Conservation (phyloP, 1,139 yeast genomes). For the Kodamaea anthophila region DNA sequence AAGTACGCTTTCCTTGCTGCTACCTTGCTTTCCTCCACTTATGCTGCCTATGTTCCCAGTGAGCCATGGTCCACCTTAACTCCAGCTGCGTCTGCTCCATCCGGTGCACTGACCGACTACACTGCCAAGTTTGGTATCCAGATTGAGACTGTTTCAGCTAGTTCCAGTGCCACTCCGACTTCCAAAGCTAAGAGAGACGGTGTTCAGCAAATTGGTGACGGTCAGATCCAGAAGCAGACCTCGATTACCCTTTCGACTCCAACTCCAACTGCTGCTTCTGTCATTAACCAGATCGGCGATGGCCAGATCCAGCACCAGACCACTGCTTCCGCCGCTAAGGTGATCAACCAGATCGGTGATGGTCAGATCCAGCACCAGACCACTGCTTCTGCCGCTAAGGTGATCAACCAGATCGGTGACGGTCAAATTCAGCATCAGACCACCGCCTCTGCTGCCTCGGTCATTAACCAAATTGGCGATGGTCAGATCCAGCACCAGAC, state of each 20-base stretch:
- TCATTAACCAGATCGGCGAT: conserved; percentile 24
- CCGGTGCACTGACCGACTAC: conserved; percentile 61
- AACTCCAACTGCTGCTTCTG: conserved; percentile 24
- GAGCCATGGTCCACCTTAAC: conserved; percentile 73
- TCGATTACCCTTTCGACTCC: conserved; percentile 26
- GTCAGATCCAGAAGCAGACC: conserved; percentile 30
- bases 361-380: conserved; percentile 48
- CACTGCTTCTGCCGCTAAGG: conserved; percentile 35
- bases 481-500: conserved; percentile 49
- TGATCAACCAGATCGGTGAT: conserved; percentile 32
- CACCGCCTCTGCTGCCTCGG: conserved; percentile 24
- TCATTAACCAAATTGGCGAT: conserved; percentile 32
- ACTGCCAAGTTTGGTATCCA: conserved; percentile 64
- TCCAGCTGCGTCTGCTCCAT: conserved; percentile 47
- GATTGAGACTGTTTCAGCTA: conserved; percentile 41
- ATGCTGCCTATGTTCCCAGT: conserved; percentile 63
- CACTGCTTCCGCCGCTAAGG: conserved; percentile 19
- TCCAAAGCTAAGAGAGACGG: conserved; percentile 23
- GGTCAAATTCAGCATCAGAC: conserved; percentile 43
- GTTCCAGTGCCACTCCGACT: conserved; percentile 17
- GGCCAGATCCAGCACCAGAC: conserved; percentile 37
- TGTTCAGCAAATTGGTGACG: conserved; percentile 23
- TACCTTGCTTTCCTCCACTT: conserved; percentile 40
- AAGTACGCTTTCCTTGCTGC: conserved; percentile 23
- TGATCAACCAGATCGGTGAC: conserved; percentile 49